These are phyloP conservation scores for Paraleonurus japonicus DNA, from an alignment of 257 asterid species.

Conservation along the genomic window DNA sequence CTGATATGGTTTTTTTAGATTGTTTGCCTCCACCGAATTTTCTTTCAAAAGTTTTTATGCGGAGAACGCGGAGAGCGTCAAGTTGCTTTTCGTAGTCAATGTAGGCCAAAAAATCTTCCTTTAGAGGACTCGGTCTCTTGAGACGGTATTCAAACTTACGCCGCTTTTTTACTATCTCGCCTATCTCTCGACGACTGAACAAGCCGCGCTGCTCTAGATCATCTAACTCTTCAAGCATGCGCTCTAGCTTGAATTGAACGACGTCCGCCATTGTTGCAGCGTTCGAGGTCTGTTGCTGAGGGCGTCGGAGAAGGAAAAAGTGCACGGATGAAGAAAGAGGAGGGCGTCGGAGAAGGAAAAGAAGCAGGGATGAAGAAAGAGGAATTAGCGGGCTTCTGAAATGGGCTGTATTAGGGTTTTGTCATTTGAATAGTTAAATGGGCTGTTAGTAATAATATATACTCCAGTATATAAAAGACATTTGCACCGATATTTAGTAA, in stretches of 20 bases:
- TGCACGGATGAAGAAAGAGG: not conserved
- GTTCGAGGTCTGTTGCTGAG: not conserved
- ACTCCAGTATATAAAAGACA: no score
- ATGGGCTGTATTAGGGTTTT: constrained; percentile 32
- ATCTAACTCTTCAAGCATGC: constrained; percentile 88
- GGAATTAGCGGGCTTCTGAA: constrained; percentile 19
- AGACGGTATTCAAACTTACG: constrained; percentile 93
- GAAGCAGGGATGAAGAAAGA: not conserved
- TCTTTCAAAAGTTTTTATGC: constrained; percentile 46
- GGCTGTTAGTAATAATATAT: not conserved
- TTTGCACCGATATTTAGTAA: no score
- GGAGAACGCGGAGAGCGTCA: constrained; percentile 69
- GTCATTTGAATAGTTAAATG: not conserved
- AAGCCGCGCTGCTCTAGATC: constrained; percentile 76
- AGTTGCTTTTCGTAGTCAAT: constrained; percentile 78
- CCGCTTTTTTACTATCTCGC: constrained; percentile 86
- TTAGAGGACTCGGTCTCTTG: constrained; percentile 84
- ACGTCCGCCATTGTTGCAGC: constrained; percentile 73
- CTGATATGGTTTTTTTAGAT: constrained; percentile 62
- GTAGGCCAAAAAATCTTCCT: constrained; percentile 66
- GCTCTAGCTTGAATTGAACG: constrained; percentile 85
- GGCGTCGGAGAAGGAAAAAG: not conserved
- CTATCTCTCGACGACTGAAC: constrained; percentile 70
- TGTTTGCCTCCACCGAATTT: constrained; percentile 47
- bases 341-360: not conserved